Evolutionary conservation across 495 filamentous ascomycete species (phyloP), one percentile per base, ranked within the genome.

Genomic region (Trichoderma asperelloides): DNA sequence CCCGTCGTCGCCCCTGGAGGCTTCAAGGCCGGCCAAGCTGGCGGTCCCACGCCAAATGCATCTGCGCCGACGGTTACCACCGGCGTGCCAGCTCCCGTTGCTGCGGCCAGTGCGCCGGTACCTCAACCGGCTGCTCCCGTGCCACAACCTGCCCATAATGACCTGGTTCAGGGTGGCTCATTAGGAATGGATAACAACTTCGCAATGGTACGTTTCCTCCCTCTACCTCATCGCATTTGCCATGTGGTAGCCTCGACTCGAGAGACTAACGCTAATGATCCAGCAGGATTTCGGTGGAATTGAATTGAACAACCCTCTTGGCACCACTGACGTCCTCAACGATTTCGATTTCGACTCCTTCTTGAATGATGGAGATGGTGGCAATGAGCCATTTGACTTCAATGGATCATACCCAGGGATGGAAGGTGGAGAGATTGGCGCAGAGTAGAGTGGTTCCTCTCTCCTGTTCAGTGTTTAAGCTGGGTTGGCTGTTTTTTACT

Each of bases 291-390:
- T 81, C 37, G 62, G 43, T 62, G 27, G 67, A 55, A 81, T 90
- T 73, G 87, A 88, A 66, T 91, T 91, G 72, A 82, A 81, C 70
- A 78, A 83, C 64, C 78, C 81, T 6, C 76, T 90, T 71, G 82
- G 85, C 65, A 85, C 82, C 37, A 78, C 79, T 60, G 84, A 93
- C 74, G 88, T 96, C n/a, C 80, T 98, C 63, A 89, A 92, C 73
- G 90, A 91, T 71, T 98, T 98, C 70, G 94, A 98, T 76, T 98
- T 98, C 75, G 94, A 98, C 76, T 92, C 91, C 0, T 98, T 97
- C 85, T 80, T 98, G n/a, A 80, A 85, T 37, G 80, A 84, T 67
- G 68, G 66, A 63, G 75, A 74, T 37, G 75, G 68, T n/a, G 81
- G 77, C 39, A 72, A 73, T 7, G 68, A 69, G 37, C 63, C 49